Conservation (phyloP, 2,329 filamentous ascomycete genomes). For the Penicillium thymicola region DNA sequence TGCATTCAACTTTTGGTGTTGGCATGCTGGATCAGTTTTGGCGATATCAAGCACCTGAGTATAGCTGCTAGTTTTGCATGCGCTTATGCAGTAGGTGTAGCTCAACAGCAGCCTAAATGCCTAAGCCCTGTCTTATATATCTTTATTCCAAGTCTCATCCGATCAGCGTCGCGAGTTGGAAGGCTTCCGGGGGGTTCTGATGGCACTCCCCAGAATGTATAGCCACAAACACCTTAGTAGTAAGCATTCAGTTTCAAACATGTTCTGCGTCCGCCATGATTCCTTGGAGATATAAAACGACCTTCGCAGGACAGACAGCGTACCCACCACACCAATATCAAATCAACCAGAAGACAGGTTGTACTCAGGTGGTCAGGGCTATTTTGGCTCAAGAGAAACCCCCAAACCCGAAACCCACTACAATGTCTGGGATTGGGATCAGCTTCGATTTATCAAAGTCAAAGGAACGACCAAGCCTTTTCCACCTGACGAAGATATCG, state of each 20-base stretch:
- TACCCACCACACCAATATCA: not conserved
- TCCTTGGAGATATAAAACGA: not conserved
- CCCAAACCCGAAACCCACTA: constrained; percentile 20
- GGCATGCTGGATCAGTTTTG: not conserved
- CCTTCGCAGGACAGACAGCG: not conserved
- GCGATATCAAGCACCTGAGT: not conserved
- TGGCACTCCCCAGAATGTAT: not conserved
- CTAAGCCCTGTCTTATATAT: not conserved
- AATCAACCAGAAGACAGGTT: constrained; percentile 2
- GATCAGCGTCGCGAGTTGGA: not conserved
- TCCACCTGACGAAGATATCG: constrained; percentile 17
- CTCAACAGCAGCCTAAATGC: not conserved
- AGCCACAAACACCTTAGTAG: not conserved
- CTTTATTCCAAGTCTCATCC: not conserved
- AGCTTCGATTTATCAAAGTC: constrained; percentile 20
- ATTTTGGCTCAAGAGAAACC: constrained; percentile 16
- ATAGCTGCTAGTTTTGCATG: not conserved
- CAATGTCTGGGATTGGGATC: constrained; percentile 25
- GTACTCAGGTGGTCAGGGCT: constrained; percentile 16
- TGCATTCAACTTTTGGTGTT: not conserved
- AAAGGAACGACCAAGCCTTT: constrained; percentile 25
- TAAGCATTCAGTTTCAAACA: not conserved
- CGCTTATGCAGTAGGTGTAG: not conserved
- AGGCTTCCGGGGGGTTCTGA: not conserved
- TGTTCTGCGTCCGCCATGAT: not conserved